phyloP scores from a whole-genome alignment of 768 basidiomycete species.

The Grammothele lineata region DNA sequence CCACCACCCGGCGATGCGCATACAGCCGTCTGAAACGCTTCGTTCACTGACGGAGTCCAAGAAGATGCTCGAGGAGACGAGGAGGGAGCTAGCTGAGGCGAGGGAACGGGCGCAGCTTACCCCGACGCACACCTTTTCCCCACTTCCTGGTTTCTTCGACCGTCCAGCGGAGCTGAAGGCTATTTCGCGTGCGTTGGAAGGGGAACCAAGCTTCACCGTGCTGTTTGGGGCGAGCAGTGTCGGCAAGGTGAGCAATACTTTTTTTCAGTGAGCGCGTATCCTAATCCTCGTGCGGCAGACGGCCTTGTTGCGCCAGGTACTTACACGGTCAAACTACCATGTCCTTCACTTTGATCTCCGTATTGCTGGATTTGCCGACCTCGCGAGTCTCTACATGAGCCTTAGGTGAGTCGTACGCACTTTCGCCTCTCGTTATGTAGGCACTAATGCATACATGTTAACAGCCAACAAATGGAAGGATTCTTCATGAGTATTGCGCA shows the following conservation, averaged over 20 bases:
- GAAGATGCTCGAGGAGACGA: constrained; percentile 71
- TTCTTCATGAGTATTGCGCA: constrained; percentile 68
- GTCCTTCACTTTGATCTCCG: constrained; percentile 83
- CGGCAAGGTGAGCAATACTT: constrained; percentile 66
- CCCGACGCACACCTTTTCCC: constrained; percentile 73
- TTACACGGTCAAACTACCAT: constrained; percentile 64
- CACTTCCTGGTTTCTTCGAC: constrained; percentile 69
- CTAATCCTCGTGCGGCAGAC: constrained; percentile 44
- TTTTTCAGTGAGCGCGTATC: not conserved
- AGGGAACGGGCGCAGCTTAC: constrained; percentile 62
- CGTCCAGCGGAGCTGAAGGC: constrained; percentile 62
- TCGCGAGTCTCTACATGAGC: constrained; percentile 71
- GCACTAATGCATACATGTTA: not conserved
- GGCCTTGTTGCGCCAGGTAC: constrained; percentile 71
- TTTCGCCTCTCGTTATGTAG: not conserved
- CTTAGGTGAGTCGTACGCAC: constrained; percentile 30
- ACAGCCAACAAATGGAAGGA: constrained; percentile 73
- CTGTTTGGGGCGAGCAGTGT: constrained; percentile 78
- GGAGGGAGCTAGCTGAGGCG: constrained; percentile 67
- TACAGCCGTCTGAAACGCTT: constrained; percentile 72
- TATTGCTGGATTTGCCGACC: constrained; percentile 80
- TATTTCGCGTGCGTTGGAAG: constrained; percentile 61
- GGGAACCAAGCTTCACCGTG: constrained; percentile 75
- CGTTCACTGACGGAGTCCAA: constrained; percentile 77
- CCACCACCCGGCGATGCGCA: constrained; percentile 11